phyloP scores from a whole-genome alignment of 306 rosid genomes.

The Lathyrus aphaca region DNA sequence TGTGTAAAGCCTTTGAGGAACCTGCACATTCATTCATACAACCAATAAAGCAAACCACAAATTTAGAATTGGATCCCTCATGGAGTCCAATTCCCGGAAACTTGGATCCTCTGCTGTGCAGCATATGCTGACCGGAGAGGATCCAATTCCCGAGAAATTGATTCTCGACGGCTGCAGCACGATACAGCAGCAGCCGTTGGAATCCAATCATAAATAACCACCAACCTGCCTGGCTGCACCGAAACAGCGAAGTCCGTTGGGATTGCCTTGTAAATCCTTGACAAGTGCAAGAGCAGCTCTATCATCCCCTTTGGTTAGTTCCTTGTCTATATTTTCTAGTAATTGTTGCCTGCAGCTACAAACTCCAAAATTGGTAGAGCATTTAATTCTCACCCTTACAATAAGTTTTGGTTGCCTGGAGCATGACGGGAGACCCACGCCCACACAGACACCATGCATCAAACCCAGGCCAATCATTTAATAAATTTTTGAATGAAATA shows the following conservation, averaged over 20 bases:
- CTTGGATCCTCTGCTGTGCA: too few relatives aligned
- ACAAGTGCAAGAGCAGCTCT: conserved; percentile 69
- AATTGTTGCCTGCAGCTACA: conserved; percentile 47
- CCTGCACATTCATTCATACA: conserved; percentile 47
- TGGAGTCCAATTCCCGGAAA: too few relatives aligned
- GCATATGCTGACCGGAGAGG: too few relatives aligned
- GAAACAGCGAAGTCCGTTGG: conserved; percentile 73
- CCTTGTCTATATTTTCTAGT: conserved; percentile 68
- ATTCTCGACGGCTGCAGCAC: too few relatives aligned
- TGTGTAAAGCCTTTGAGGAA: conserved; percentile 91
- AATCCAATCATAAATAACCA: too few relatives aligned
- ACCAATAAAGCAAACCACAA: conserved; percentile 18
- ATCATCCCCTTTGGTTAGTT: conserved; percentile 68
- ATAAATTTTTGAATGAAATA: neutral
- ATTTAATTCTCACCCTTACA: conserved; percentile 36
- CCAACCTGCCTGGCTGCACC: conserved; percentile 88
- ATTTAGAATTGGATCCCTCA: too few relatives aligned
- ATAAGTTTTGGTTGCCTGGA: conserved; percentile 36
- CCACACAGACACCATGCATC: conserved; percentile 53
- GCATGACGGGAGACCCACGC: conserved; percentile 33
- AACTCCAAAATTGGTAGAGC: conserved; percentile 55
- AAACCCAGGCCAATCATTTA: conserved; percentile 47
- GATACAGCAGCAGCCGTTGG: too few relatives aligned
- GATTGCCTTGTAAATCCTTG: conserved; percentile 70
- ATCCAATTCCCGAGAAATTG: too few relatives aligned